Evolutionary conservation across 2,329 filamentous ascomycete genomes (phyloP), one percentile per base, ranked within the genome.

Genomic region (Gnomoniopsis sp.): DNA sequence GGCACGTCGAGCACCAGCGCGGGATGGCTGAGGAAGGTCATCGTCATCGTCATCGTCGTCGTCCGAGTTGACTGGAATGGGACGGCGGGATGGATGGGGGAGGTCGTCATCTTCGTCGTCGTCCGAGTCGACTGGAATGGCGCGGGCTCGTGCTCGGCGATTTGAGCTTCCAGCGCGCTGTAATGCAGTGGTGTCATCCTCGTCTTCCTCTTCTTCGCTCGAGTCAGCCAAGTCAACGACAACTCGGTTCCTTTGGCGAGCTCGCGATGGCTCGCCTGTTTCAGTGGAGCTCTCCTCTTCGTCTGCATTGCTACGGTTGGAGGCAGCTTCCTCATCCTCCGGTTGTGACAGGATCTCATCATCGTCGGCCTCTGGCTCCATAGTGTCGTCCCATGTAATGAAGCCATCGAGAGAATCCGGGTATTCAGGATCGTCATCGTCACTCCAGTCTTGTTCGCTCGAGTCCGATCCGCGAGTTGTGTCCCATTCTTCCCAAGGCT

Each of bases 371-470:
- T 23, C 52, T 4, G 56, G 38, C 6, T 49, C 36, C 15, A 23
- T 47, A 47, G 21, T 30, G 17, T 43, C 14, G 21, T 23, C 22
- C 48, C 2, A 49, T 48, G 58, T 63, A 15, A 64, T 62, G 1
- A 66, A 61, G 1, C 61, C 59, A 3, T 62, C 57, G 17, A 72
- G 68, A 14, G 74, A 67, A 10, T 67, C n/a, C n/a, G n/a, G n/a
- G n/a, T n/a, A n/a, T n/a, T n/a, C 67, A 1, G 56, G 65, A 49
- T 76, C 73, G 41, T 76, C 73, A 7, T 77, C 75, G 0, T 72
- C 72, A 0, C 74, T 73, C 47, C 73, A 74, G 43, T 77, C 75
- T 17, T 77, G 76, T 48, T 71, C 67, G 33, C 74, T 49, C 19
- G 66, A 63, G 64, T 2, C 63, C 49, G 15, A 56, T 46, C 65